Conservation (phyloP, 768 basidiomycete species). For the Kwoniella dendrophila region DNA sequence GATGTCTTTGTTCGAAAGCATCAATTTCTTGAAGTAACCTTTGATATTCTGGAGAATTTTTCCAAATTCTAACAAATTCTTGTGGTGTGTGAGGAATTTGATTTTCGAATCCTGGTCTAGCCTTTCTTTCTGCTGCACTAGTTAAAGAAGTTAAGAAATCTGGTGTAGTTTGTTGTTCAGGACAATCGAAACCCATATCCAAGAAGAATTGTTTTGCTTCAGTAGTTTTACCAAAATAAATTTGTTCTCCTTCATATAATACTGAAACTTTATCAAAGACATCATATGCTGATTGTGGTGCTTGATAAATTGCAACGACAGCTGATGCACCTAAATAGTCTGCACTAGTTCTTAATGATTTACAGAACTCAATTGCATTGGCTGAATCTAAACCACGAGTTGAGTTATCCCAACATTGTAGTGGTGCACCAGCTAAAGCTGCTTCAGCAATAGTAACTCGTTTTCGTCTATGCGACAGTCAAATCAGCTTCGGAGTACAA, state of each 20-base stretch:
- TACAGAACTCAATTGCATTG: conserved; percentile 61
- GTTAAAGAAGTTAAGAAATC: conserved; percentile 63
- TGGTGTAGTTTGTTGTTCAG: conserved; percentile 60
- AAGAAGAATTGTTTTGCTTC: conserved; percentile 60
- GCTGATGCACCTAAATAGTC: conserved; percentile 59
- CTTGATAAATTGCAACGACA: conserved; percentile 60
- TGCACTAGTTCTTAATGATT: conserved; percentile 58
- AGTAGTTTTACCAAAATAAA: conserved; percentile 60
- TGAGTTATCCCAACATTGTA: conserved; percentile 73
- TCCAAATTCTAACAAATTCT: conserved; percentile 62
- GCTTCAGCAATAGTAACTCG: conserved; percentile 83
- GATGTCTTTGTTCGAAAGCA: conserved; percentile 60
- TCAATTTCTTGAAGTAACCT: conserved; percentile 61
- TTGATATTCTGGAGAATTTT: conserved; percentile 63
- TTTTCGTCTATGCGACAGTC: conserved; percentile 64
- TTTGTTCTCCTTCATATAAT: conserved; percentile 61
- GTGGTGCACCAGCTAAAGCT: conserved; percentile 66
- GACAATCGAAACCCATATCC: conserved; percentile 60
- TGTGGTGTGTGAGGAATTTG: conserved; percentile 71
- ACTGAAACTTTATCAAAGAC: conserved; percentile 61
- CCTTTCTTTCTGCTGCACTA: conserved; percentile 81
- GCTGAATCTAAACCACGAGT: conserved; percentile 57
- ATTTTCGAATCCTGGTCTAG: conserved; percentile 65
- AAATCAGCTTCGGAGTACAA: too few relatives aligned
- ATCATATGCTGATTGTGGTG: conserved; percentile 59